Evolutionary conservation across 306 rosid species (phyloP).

Genomic region (Macrotyloma uniflorum): DNA sequence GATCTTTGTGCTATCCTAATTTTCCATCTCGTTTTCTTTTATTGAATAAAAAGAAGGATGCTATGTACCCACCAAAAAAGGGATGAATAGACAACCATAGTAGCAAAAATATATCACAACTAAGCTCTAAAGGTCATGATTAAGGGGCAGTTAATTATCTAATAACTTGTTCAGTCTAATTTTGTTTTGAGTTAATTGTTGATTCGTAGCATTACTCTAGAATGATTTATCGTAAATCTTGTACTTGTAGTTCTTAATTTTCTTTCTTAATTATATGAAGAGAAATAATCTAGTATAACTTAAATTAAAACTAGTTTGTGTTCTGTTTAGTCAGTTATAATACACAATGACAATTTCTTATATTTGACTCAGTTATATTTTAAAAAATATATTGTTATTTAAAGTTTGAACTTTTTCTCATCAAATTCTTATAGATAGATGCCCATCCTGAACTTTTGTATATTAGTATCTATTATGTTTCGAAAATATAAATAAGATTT

Average conservation of each 20-base stretch:
- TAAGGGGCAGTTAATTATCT: not conserved
- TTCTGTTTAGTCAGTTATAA: not conserved
- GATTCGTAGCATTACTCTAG: not conserved
- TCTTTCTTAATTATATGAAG: conserved; percentile 21
- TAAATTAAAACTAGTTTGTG: not conserved
- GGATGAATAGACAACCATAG: not conserved
- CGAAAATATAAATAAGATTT: conserved; percentile 8
- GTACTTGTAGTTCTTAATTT: conserved; percentile 15
- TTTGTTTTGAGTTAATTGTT: not conserved
- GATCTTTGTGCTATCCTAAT: conserved; percentile 1
- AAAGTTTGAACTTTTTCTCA: not conserved
- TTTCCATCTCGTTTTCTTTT: not conserved
- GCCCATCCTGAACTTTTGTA: not conserved
- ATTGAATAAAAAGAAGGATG: not conserved
- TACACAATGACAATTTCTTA: not conserved
- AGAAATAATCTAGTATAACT: not conserved
- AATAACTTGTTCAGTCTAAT: conserved; percentile 15
- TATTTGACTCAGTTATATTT: not conserved
- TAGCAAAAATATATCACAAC: not conserved
- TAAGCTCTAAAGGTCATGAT: conserved; percentile 12
- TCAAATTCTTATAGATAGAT: conserved; percentile 12
- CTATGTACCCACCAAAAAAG: not conserved
- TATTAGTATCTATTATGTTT: conserved; percentile 12
- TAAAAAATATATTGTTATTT: not conserved
- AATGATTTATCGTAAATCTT: not conserved